Percentiles rank a stretch among this genome's conserved stretches.
Evolutionary conservation across 441 rosid genomes (phyloP).

Genomic region (Metrosideros polymorpha): DNA sequence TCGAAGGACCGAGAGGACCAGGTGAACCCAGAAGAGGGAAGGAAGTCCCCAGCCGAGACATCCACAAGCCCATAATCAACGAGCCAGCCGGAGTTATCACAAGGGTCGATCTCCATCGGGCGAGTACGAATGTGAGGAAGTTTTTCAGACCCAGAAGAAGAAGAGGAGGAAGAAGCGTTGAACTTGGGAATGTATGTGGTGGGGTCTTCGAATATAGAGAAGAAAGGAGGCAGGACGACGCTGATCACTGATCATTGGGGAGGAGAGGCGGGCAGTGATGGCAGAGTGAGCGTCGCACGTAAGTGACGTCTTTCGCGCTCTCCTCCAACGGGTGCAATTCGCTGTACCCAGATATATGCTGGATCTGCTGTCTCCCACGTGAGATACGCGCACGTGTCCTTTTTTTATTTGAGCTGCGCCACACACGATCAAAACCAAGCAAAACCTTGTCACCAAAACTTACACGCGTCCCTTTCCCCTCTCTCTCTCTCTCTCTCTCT

Average conservation of each 20-base stretch:
- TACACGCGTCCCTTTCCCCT: too few relatives aligned
- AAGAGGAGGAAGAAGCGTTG: neutral
- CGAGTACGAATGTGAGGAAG: neutral
- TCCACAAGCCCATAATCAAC: neutral
- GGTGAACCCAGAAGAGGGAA: constrained; percentile 1
- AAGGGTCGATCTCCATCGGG: neutral
- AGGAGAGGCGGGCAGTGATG: neutral
- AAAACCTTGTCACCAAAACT: neutral
- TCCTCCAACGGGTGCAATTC: neutral
- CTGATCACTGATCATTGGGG: too few relatives aligned
- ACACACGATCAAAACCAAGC: neutral
- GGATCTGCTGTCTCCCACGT: neutral
- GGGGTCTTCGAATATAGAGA: neutral
- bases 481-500: too few relatives aligned
- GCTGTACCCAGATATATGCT: neutral
- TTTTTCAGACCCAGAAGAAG: neutral
- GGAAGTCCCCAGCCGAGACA: neutral
- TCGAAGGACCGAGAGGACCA: constrained; percentile 3
- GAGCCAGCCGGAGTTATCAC: neutral
- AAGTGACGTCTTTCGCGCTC: neutral
- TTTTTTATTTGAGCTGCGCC: neutral
- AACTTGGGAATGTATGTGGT: neutral
- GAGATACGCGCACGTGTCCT: neutral
- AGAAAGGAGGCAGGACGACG: neutral
- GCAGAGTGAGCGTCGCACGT: neutral